Evolutionary conservation across 352 stramenopile species (phyloP).

Genomic region (Thraustochytrium striatum): DNA sequence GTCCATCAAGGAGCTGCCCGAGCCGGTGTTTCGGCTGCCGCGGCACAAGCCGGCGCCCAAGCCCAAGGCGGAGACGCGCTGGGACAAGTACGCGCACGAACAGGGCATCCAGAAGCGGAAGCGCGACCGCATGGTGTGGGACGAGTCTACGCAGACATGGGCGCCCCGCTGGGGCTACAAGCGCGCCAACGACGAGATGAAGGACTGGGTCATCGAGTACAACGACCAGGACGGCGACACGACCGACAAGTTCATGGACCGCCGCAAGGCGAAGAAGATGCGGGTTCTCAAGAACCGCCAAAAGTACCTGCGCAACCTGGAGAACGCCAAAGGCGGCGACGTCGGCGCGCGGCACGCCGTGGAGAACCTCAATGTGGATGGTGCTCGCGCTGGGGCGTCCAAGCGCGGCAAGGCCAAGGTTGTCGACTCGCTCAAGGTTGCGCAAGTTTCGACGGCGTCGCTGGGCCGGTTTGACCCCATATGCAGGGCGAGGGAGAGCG

Average conservation of each 20-base stretch:
- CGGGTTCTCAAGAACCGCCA: constrained; percentile 52
- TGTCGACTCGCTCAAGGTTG: neutral
- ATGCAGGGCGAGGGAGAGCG: constrained; percentile 31
- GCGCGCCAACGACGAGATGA: constrained; percentile 48
- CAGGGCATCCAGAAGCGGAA: constrained; percentile 96
- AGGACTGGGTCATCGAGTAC: constrained; percentile 52
- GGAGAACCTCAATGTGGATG: constrained; percentile 21
- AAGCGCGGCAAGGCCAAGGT: constrained; percentile 41
- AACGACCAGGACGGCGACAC: constrained; percentile 43
- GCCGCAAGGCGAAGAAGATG: constrained; percentile 50
- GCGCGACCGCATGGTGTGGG: constrained; percentile 90
- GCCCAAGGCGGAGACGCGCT: constrained; percentile 92
- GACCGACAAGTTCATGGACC: constrained; percentile 48
- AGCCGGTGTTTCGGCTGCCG: constrained; percentile 66
- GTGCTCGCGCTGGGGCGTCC: constrained; percentile 7
- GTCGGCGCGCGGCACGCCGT: neutral
- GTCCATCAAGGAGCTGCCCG: constrained; percentile 77
- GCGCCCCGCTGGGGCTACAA: constrained; percentile 86
- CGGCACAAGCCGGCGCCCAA: constrained; percentile 80
- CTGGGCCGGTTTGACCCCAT: constrained; percentile 44
- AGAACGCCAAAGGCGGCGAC: neutral
- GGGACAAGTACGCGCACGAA: constrained; percentile 96
- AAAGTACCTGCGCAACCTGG: constrained; percentile 48
- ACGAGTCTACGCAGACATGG: constrained; percentile 89
- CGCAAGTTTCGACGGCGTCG: constrained; percentile 50